Evolutionary conservation across 1,139 yeast genomes (phyloP).

Genomic region (Hemisphaericaspora lyxosophila): DNA sequence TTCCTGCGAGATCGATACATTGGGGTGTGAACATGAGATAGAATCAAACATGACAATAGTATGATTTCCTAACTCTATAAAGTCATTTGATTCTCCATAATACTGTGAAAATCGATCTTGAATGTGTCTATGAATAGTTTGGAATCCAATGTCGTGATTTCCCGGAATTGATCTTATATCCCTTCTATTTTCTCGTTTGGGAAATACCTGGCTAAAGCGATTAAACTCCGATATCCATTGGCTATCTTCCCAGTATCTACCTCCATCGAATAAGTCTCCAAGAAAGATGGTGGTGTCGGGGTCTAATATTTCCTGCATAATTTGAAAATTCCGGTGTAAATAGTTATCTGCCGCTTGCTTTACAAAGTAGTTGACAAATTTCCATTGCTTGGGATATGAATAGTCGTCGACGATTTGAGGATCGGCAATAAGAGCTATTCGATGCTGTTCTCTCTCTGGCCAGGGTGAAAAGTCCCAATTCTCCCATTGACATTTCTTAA

Average conservation of each 20-base stretch:
- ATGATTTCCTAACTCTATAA: conserved; percentile 66
- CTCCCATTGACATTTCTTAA: conserved; percentile 60
- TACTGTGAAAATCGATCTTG: conserved; percentile 61
- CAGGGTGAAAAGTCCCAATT: conserved; percentile 66
- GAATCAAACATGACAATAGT: conserved; percentile 77
- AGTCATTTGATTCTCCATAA: conserved; percentile 70
- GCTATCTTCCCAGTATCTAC: conserved; percentile 70
- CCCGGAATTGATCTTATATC: conserved; percentile 75
- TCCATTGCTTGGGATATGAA: conserved; percentile 63
- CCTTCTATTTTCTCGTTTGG: conserved; percentile 44
- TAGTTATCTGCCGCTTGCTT: conserved; percentile 67
- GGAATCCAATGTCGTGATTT: conserved; percentile 94
- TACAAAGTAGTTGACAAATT: conserved; percentile 44
- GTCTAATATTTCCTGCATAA: conserved; percentile 55
- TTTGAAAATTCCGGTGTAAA: conserved; percentile 72
- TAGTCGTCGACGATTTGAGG: conserved; percentile 87
- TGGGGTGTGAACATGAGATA: conserved; percentile 62
- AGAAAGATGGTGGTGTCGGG: conserved; percentile 79
- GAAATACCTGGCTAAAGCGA: conserved; percentile 68
- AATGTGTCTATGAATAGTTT: conserved; percentile 56
- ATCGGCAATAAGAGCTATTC: conserved; percentile 79
- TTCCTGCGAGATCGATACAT: conserved; percentile 15
- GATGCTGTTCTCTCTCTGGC: conserved; percentile 46
- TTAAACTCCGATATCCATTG: conserved; percentile 72
- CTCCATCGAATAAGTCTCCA: conserved; percentile 95